Evolutionary conservation across 2,329 filamentous ascomycete species (phyloP).

Genomic region (Arthrobotrys conoides): DNA sequence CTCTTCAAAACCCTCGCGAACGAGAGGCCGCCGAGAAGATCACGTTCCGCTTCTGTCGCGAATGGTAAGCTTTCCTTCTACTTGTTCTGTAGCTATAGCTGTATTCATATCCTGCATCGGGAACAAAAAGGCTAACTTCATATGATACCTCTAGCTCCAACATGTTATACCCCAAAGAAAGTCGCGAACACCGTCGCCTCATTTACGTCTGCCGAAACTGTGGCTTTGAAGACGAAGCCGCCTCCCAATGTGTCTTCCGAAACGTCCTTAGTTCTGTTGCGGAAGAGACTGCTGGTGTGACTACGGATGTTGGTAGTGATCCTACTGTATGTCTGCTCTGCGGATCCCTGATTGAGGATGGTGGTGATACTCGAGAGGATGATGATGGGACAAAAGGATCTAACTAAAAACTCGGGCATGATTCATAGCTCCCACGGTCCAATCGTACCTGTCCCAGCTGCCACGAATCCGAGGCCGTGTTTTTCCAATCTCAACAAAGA

Average conservation of each 20-base stretch:
- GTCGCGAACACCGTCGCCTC: conserved; percentile 83
- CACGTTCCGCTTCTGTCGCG: conserved; percentile 96
- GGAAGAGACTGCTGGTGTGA: conserved; percentile 96
- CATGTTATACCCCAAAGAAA: conserved; percentile 96
- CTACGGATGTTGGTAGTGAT: conserved; percentile 95
- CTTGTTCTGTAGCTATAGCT: background rate
- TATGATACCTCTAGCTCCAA: conserved; percentile 77
- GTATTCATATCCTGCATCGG: background rate
- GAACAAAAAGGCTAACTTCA: conserved; percentile 44
- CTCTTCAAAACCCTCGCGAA: conserved; percentile 58
- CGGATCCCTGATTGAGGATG: conserved; percentile 2
- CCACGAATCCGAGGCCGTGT: conserved; percentile 89
- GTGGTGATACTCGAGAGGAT: background rate
- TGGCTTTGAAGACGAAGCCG: conserved; percentile 87
- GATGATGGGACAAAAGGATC: background rate
- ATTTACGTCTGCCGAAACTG: conserved; percentile 98
- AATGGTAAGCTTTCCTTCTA: conserved; percentile 75
- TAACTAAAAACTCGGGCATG: background rate
- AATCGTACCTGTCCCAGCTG: conserved; percentile 89
- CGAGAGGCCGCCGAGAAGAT: conserved; percentile 76
- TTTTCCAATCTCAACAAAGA: conserved; percentile 98
- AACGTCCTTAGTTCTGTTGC: conserved; percentile 92
- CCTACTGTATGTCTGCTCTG: conserved; percentile 86
- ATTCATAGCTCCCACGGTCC: conserved; percentile 85
- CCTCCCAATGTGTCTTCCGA: conserved; percentile 92